Evolutionary conservation across 345 rosid species (phyloP), one percentile per base, ranked within the genome.

Genomic region (Syzygium grande): DNA sequence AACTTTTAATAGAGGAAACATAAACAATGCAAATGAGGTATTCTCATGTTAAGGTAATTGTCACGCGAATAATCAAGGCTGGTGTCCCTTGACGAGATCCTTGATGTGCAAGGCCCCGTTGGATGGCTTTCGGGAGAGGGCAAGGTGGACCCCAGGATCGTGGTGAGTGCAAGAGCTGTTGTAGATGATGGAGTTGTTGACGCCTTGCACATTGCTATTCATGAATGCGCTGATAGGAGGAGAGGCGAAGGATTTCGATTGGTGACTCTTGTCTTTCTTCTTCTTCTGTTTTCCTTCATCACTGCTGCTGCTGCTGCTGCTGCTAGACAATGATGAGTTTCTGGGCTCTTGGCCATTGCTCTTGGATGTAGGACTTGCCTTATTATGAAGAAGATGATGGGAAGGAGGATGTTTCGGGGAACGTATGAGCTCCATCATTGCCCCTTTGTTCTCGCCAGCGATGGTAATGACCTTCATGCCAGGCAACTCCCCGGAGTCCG

Each of bases 401-500:
- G 86, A 56, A 85, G 38, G 83, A 73, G 49, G 25, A 38, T 73
- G 83, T 46, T 88, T 84, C 11, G 99, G 94, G 84, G 99, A 92
- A 6, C 86, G 90, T 86, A 90, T 84, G 12, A 98, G 88, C 91
- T 95, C 96, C 99, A 98, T 98, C 68, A 88, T 84, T 51, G 99
- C 99, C 13, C 99, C 99, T 91, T 90, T 95, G 93, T 98, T 98
- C 84, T 96, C 97, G 17, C 99, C 99, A 22, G 99, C 95, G 80
- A 98, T 91, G 85, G 98, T 98, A 34, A 98, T 93, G 54, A 96
- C 91, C 89, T 93, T 91, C 89, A 92, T 84, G 16, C 95, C 91
- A 9, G 55, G 52, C 17, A 29, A 53, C 77, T 89, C 92, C 25
- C 94, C 95, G 6, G 94, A 89, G 59, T 93, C 94, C 1, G 86